These are phyloP conservation scores for Carex scoparia DNA, from an alignment of 176 grass and related monocot species.

Conservation along the genomic window DNA sequence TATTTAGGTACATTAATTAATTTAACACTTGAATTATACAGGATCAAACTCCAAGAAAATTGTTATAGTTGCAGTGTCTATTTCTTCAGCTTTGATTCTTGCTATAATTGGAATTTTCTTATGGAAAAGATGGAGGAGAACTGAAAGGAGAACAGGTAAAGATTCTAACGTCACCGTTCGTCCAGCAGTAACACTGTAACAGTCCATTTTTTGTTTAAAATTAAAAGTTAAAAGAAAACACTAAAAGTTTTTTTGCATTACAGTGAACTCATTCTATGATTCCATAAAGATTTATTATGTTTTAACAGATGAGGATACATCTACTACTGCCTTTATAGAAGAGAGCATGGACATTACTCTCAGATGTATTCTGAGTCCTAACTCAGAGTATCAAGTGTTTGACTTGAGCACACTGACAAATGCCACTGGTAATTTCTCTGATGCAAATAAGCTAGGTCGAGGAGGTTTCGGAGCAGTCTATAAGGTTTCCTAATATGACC, in stretches of 20 bases:
- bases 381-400: neutral
- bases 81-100: neutral
- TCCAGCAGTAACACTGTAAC: neutral
- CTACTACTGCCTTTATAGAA: neutral
- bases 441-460: constrained; percentile 7
- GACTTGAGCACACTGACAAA: neutral
- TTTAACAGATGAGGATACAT: too few relatives aligned
- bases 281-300: neutral
- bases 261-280: neutral
- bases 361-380: neutral
- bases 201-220: too few relatives aligned
- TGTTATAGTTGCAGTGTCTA: neutral
- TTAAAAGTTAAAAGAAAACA: too few relatives aligned
- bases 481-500: neutral
- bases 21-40: neutral
- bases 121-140: neutral
- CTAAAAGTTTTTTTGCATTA: neutral
- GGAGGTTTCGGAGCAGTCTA: constrained; percentile 1
- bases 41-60: neutral
- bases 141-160: neutral
- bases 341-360: neutral
- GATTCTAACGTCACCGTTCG: neutral
- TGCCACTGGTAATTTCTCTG: neutral
- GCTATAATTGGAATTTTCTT: neutral
- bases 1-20: neutral